These are phyloP conservation scores for Aristolochia californica DNA, from an alignment of 164 flowering plant genomes.

Conservation along the genomic window DNA sequence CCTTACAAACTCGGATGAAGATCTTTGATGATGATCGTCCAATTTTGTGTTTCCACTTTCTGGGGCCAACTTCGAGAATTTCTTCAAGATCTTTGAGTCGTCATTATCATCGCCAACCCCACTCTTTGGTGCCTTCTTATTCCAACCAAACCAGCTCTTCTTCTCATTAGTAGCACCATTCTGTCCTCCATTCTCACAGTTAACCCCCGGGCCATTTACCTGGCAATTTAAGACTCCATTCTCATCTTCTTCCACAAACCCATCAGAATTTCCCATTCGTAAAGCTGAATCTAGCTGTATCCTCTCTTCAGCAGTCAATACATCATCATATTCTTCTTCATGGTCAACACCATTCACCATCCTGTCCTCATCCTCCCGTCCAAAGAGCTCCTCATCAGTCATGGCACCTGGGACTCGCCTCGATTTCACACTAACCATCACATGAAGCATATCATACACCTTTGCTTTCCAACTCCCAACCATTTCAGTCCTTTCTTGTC, in stretches of 20 bases:
- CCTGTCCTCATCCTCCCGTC: constrained; percentile 71
- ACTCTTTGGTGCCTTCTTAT: constrained; percentile 45
- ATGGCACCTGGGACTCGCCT: constrained; percentile 97
- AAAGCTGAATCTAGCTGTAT: constrained; percentile 87
- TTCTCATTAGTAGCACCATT: constrained; percentile 66
- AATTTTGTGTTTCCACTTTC: constrained; percentile 49
- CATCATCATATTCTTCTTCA: constrained; percentile 60
- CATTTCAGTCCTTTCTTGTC: constrained; percentile 92
- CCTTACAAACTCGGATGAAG: constrained; percentile 33
- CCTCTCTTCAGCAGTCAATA: constrained; percentile 85
- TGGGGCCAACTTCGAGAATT: constrained; percentile 64
- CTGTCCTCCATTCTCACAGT: constrained; percentile 37
- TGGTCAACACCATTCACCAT: constrained; percentile 48
- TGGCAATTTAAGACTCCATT: constrained; percentile 30
- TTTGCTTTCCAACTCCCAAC: constrained; percentile 95
- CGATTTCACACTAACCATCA: constrained; percentile 95
- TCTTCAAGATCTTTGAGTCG: constrained; percentile 56
- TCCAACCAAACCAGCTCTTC: constrained; percentile 96
- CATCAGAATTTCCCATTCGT: constrained; percentile 58
- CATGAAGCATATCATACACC: constrained; percentile 96
- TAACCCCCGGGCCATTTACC: constrained; percentile 41
- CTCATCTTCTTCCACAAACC: constrained; percentile 54
- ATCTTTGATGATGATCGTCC: constrained; percentile 43
- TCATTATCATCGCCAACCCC: constrained; percentile 35
- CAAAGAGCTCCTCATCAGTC: constrained; percentile 98